These are phyloP conservation scores for Teratosphaeria pseudoeucalypti DNA, from an alignment of 2,329 filamentous ascomycete species.

Conservation along the genomic window DNA sequence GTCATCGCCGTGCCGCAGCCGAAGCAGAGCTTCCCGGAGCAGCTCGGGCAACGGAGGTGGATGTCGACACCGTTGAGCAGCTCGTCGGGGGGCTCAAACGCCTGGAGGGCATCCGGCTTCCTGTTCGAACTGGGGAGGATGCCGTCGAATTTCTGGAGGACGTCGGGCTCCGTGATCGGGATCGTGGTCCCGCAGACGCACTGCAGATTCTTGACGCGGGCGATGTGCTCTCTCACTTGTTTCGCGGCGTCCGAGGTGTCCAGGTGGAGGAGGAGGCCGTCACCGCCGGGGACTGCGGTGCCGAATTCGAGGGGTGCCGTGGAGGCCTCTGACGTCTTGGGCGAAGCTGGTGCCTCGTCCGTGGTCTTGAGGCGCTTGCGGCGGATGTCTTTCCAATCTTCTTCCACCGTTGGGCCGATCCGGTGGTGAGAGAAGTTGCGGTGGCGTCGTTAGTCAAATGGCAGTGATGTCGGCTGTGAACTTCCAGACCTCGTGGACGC, in stretches of 20 bases:
- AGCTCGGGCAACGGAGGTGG: neutral
- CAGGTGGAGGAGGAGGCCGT: neutral
- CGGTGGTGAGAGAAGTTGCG: neutral
- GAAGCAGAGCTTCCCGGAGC: neutral
- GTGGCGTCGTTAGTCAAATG: neutral
- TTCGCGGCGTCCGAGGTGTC: neutral
- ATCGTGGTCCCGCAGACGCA: neutral
- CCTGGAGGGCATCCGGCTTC: neutral
- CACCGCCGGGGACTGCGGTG: neutral
- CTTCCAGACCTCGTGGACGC: neutral
- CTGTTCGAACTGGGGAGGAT: neutral
- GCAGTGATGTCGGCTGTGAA: neutral
- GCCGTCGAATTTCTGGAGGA: neutral
- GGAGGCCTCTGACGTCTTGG: neutral
- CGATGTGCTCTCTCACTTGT: neutral
- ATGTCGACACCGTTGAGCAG: neutral
- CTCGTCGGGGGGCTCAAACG: neutral
- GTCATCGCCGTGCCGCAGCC: constrained; percentile 1
- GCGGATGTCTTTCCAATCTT: neutral
- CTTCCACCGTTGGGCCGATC: neutral
- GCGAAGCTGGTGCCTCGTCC: neutral
- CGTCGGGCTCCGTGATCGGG: neutral
- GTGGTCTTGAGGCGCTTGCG: neutral
- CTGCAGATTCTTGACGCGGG: neutral
- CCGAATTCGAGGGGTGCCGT: neutral